A percentile compares a stretch with the other conserved stretches of the same genome.
phyloP scores from a whole-genome alignment of 176 grass and related monocot species.

The Carex cristatella region DNA sequence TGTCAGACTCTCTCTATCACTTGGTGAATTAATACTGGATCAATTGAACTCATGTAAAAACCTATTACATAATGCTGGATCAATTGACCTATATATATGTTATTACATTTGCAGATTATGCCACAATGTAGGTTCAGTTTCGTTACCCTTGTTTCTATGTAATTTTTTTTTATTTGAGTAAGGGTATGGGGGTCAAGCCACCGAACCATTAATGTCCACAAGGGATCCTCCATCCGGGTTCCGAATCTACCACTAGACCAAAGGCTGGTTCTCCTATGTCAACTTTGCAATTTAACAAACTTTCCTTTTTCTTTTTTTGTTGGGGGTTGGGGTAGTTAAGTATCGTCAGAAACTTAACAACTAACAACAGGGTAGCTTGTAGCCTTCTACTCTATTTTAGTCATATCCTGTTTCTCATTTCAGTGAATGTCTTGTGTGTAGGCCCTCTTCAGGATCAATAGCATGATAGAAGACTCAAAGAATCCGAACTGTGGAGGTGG shows the following conservation, averaged over 20 bases:
- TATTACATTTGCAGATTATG: neutral
- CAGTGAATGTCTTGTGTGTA: conserved; percentile 34
- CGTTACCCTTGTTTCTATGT: neutral
- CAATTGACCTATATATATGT: neutral
- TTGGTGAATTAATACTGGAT: neutral
- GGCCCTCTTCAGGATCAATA: conserved; percentile 79
- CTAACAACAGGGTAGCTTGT: neutral
- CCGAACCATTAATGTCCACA: too few relatives aligned
- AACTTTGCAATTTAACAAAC: neutral
- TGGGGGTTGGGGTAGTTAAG: neutral
- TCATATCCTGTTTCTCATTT: conserved; percentile 11
- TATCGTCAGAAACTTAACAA: neutral
- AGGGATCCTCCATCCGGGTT: too few relatives aligned
- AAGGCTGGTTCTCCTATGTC: too few relatives aligned
- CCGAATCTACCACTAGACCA: too few relatives aligned
- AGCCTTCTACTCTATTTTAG: neutral
- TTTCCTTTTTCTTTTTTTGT: too few relatives aligned
- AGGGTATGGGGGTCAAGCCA: too few relatives aligned
- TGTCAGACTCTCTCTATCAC: neutral
- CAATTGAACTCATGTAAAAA: neutral
- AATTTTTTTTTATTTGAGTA: too few relatives aligned
- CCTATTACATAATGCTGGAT: neutral
- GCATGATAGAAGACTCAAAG: conserved; percentile 73
- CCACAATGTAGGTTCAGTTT: neutral
- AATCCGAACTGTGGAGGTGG: conserved; percentile 43